Evolutionary conservation across 768 basidiomycete genomes (phyloP), one percentile per base, ranked within the genome.

Genomic region (Gloeophyllum trabeum): DNA sequence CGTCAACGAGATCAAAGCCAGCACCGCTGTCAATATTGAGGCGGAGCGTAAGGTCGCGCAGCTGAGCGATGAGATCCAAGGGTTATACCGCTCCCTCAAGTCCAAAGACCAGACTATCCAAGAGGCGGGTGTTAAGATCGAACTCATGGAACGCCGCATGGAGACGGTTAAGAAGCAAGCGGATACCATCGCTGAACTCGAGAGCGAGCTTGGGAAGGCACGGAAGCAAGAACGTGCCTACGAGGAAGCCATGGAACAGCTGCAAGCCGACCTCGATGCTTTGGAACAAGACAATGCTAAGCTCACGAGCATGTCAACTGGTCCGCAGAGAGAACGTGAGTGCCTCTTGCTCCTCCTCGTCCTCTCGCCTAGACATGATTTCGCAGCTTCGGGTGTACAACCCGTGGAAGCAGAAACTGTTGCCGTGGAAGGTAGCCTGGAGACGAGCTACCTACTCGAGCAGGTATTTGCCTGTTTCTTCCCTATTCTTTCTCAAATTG

Each of bases 61-160:
- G 46, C 71, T 96, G 19, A 85, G 81, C 47, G 93, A 96, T 48
- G 90, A 98, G 60, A 75, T 96, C 50, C 85, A 90, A 53, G 82
- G 82, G 5, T 76, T 98, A 30, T 73, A 82, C 22, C 81, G 92
- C 23, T 86, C 73, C 39, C 70, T 97, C 54, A 86, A 85, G 57
- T 63, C 76, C n/a, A 80, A 88, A 62, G 96, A 98, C 47, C 91
- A 96, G 67, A 71, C 62, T 20, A 79, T 90, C 25, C 91, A 97
- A 58, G 96, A 98, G 54, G 69, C 80, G 4, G 66, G 68, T 2
- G 92, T 97, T 43, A 97, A 93, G 69, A 90, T 97, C 43, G 90
- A 97, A 57, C 71, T 93, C 12, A 86, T 98, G 77, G 92, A 96
- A 56, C 79, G 92, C 36, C 76, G 91, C 24, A 80, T 92, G 70